Percentiles rank a stretch among this genome's conserved stretches.
Evolutionary conservation across 768 basidiomycete species (phyloP).

Genomic region (Auriculariales sp.): DNA sequence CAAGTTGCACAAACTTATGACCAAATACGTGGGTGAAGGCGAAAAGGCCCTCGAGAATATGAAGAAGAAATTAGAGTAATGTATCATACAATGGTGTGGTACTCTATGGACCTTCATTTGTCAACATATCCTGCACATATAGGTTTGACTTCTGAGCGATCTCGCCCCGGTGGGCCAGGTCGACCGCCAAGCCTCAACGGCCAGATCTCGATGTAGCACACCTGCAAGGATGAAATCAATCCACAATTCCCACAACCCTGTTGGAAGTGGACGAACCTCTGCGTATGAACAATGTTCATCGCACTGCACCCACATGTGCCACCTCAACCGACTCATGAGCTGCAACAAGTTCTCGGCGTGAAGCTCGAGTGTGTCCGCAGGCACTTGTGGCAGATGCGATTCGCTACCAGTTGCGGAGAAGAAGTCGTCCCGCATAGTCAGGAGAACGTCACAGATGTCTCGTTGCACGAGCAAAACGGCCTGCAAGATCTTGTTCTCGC

Average conservation of each 20-base stretch:
- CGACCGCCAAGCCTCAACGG: background rate
- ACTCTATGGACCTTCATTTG: too few species aligned
- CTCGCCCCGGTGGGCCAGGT: too few species aligned
- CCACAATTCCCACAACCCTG: too few species aligned
- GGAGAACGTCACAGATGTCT: background rate
- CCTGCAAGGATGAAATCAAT: too few species aligned
- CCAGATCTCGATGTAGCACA: background rate
- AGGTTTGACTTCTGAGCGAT: too few species aligned
- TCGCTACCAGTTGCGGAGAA: background rate
- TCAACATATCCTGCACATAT: too few species aligned
- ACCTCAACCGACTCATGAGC: background rate
- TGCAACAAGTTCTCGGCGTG: background rate
- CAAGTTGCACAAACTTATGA: conserved; percentile 64
- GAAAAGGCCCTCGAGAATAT: conserved; percentile 44
- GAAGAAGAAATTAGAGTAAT: conserved; percentile 7
- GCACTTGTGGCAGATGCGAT: too few species aligned
- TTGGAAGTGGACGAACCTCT: too few species aligned
- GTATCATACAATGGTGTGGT: too few species aligned
- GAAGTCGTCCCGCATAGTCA: background rate
- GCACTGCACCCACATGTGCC: background rate
- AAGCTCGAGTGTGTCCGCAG: too few species aligned
- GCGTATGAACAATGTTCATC: background rate
- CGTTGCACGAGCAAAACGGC: background rate
- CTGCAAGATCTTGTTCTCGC: background rate
- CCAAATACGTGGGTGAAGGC: conserved; percentile 46